These are phyloP conservation scores for Tagetes patula DNA, from an alignment of 129 eudicot species.

Conservation along the genomic window DNA sequence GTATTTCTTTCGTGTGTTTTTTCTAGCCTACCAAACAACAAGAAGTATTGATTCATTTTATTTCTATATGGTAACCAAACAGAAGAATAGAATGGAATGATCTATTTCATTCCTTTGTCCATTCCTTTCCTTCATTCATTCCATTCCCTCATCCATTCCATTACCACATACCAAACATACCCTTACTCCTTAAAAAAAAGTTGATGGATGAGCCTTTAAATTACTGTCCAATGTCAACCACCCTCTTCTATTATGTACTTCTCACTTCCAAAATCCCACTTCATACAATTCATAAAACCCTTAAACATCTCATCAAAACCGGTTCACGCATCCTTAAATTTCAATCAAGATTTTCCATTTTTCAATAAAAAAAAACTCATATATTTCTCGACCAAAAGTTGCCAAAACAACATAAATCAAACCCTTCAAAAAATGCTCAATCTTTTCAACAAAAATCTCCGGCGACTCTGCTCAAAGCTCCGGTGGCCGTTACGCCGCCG, in stretches of 20 bases:
- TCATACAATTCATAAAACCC: constrained; percentile 24
- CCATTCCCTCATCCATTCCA: too few species aligned
- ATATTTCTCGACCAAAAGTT: neutral
- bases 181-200: neutral
- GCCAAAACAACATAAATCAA: constrained; percentile 16
- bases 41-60: too few species aligned
- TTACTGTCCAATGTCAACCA: constrained; percentile 41
- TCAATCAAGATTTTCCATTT: neutral
- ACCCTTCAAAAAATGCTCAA: constrained; percentile 45
- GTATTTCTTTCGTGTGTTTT: too few species aligned
- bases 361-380: neutral
- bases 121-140: too few species aligned
- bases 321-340: neutral
- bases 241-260: constrained; percentile 23
- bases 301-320: constrained; percentile 1
- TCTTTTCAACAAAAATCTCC: constrained; percentile 55
- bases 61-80: too few species aligned
- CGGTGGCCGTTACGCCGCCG: constrained; percentile 63
- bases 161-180: too few species aligned
- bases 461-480: constrained; percentile 52
- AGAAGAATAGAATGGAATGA: too few species aligned
- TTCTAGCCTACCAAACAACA: too few species aligned
- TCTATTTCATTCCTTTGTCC: too few species aligned
- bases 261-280: constrained; percentile 21
- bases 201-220: constrained; percentile 26